Evolutionary conservation across 2,329 filamentous ascomycete species (phyloP).

Genomic region (Talaromyces sp.): DNA sequence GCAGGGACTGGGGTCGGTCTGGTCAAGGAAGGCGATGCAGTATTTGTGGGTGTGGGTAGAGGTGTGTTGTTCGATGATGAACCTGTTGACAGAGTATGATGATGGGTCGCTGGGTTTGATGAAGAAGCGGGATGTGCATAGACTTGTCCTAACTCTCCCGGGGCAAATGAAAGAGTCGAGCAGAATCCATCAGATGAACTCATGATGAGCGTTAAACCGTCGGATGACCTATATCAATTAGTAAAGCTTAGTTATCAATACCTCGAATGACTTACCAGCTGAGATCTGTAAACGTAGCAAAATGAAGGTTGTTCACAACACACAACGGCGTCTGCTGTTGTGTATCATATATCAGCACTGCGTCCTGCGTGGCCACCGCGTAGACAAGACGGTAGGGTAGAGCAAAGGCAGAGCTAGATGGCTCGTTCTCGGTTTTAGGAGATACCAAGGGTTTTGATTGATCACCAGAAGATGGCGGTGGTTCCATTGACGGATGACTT

Average conservation of each 20-base stretch:
- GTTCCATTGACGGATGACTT: slow-evolving; percentile 66
- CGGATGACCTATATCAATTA: slow-evolving; percentile 60
- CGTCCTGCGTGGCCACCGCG: slow-evolving; percentile 94
- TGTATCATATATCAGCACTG: slow-evolving; percentile 91
- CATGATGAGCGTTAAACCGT: slow-evolving; percentile 78
- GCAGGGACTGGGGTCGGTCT: slow-evolving; percentile 55
- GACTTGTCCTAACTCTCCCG: slow-evolving; percentile 78
- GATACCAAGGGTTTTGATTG: slow-evolving; percentile 53
- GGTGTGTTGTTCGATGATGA: slow-evolving; percentile 64
- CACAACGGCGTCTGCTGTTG: slow-evolving; percentile 93
- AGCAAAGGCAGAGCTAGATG: slow-evolving; percentile 64
- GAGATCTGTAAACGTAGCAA: slow-evolving; percentile 93
- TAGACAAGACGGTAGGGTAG: slow-evolving; percentile 93
- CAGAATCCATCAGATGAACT: slow-evolving; percentile 99
- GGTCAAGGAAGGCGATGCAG: slow-evolving; percentile 55
- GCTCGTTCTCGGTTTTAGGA: slow-evolving; percentile 43
- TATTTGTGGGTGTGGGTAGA: slow-evolving; percentile 65
- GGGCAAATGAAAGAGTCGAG: slow-evolving; percentile 78
- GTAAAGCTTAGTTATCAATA: slow-evolving; percentile 8
- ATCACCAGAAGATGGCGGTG: slow-evolving; percentile 55
- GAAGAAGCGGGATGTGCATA: slow-evolving; percentile 56
- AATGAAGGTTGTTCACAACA: slow-evolving; percentile 94
- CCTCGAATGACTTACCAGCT: slow-evolving; percentile 66
- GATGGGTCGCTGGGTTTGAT: slow-evolving; percentile 24
- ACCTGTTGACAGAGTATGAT: slow-evolving; percentile 35